Conservation (phyloP, 805 yeast genomes). For the Candida germanica region DNA sequence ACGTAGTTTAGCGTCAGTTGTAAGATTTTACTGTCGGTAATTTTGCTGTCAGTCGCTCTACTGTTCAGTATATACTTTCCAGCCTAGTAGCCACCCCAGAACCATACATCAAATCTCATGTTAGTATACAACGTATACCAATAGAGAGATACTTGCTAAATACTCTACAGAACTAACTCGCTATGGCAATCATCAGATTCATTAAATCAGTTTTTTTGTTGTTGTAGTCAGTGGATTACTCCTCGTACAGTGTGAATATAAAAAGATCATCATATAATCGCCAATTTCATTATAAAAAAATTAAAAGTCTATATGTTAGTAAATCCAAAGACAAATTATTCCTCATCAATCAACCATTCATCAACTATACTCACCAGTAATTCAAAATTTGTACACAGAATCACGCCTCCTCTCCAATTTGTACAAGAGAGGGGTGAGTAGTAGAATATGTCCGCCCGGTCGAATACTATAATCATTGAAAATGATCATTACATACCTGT, state of each 20-base stretch:
- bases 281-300: slow-evolving; percentile 5
- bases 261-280: slow-evolving; percentile 35
- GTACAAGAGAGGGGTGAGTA: slow-evolving; percentile 40
- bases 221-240: slow-evolving; percentile 38
- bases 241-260: slow-evolving; percentile 49
- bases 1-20: too few relatives aligned
- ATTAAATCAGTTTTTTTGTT: slow-evolving; percentile 43
- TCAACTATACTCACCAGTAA: slow-evolving; percentile 40
- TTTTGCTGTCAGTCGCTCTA: too few relatives aligned
- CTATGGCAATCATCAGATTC: slow-evolving; percentile 34
- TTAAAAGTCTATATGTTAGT: slow-evolving; percentile 1
- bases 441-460: slow-evolving; percentile 52
- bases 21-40: too few relatives aligned
- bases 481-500: slow-evolving; percentile 15
- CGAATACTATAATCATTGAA: slow-evolving; percentile 43
- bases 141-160: too few relatives aligned
- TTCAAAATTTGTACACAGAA: slow-evolving; percentile 47
- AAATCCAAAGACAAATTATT: background rate
- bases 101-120: too few relatives aligned
- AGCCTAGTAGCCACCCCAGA: too few relatives aligned
- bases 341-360: slow-evolving; percentile 45
- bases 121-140: too few relatives aligned
- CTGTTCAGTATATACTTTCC: too few relatives aligned
- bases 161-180: too few relatives aligned
- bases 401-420: slow-evolving; percentile 41